Evolutionary conservation across 495 filamentous ascomycete species (phyloP).

Genomic region (Penicillium bovifimosum): DNA sequence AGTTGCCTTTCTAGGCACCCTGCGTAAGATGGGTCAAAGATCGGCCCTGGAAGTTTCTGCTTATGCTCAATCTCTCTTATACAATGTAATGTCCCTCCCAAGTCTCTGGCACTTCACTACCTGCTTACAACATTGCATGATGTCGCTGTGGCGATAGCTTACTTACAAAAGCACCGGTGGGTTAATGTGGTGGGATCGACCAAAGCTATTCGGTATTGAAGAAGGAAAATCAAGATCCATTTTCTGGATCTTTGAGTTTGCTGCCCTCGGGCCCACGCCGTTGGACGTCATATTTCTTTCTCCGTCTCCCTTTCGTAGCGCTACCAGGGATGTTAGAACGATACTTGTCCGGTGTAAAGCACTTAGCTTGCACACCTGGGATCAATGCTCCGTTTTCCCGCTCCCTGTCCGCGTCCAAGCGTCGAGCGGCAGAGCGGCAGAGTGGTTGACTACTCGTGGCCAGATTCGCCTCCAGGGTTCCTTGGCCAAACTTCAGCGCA

Average conservation of each 20-base stretch:
- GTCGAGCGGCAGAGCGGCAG: neutral
- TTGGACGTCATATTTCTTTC: slow-evolving; percentile 9
- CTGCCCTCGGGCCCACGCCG: slow-evolving; percentile 1
- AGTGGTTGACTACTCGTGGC: neutral
- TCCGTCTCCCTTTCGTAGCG: neutral
- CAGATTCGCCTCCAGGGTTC: neutral
- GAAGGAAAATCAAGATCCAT: neutral
- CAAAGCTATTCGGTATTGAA: neutral
- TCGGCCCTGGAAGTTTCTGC: neutral
- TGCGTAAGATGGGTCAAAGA: slow-evolving; percentile 14
- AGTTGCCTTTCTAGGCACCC: slow-evolving; percentile 26
- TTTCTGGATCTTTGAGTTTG: slow-evolving; percentile 7
- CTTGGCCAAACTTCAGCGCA: slow-evolving; percentile 4
- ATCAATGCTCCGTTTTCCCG: neutral
- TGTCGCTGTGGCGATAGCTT: neutral
- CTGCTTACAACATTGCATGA: neutral
- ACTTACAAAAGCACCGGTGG: neutral
- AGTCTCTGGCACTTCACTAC: neutral
- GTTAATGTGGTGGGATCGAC: neutral
- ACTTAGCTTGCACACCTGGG: neutral
- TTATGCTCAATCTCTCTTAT: neutral
- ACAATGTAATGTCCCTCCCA: neutral
- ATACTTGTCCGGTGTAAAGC: neutral
- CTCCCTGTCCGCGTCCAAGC: neutral
- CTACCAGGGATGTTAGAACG: neutral